These are phyloP conservation scores for Panaeolus cyanescens DNA, from an alignment of 768 basidiomycete species.

Conservation along the genomic window DNA sequence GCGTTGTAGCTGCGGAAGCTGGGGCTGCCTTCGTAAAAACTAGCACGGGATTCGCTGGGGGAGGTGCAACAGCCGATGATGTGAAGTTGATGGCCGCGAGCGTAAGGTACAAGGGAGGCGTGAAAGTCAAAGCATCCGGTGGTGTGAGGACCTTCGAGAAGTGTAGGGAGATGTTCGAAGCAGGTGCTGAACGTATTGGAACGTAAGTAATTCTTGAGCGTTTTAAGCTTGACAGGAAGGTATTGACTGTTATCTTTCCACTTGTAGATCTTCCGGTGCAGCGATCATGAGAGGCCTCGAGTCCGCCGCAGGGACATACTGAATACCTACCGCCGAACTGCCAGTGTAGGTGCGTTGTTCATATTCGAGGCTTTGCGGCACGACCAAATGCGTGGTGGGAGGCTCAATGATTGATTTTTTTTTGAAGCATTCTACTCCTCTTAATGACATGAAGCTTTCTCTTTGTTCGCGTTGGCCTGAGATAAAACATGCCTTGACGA, in stretches of 20 bases:
- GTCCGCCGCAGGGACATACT: neutral
- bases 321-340: too few relatives aligned
- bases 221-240: neutral
- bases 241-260: neutral
- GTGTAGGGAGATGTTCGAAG: conserved; percentile 46
- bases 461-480: too few relatives aligned
- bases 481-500: too few relatives aligned
- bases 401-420: too few relatives aligned
- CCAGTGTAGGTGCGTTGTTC: too few relatives aligned
- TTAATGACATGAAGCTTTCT: too few relatives aligned
- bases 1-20: conserved; percentile 48
- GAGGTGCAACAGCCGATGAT: conserved; percentile 47
- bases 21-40: conserved; percentile 58
- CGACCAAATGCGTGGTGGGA: too few relatives aligned
- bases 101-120: conserved; percentile 30
- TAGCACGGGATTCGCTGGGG: conserved; percentile 51
- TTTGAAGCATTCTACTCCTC: too few relatives aligned
- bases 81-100: conserved; percentile 44
- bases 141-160: conserved; percentile 49
- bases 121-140: conserved; percentile 54
- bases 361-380: too few relatives aligned
- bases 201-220: conserved; percentile 37
- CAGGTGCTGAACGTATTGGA: conserved; percentile 56
- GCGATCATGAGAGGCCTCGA: conserved; percentile 2
- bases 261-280: conserved; percentile 10